Evolutionary conservation across 2,329 filamentous ascomycete genomes (phyloP), one percentile per base, ranked within the genome.

Genomic region (Cladophialophora immunda): DNA sequence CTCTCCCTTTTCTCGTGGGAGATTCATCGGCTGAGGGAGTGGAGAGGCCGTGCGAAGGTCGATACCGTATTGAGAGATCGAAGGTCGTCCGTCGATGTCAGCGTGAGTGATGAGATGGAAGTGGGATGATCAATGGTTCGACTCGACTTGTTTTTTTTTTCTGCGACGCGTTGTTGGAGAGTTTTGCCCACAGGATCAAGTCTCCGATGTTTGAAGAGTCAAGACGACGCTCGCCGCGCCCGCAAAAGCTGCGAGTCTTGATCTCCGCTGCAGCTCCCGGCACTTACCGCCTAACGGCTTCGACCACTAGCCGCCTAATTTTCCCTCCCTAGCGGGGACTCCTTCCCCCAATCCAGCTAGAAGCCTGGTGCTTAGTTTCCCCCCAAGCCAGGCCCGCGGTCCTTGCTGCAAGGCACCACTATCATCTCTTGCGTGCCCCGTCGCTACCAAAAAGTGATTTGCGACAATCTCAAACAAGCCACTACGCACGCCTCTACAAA

Each of bases 11-110:
- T 61, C 59, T 63, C 47, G 29, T 47, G 59, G 30, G 64, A 66
- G 34, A 68, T 47, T 65, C 68, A 65, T 65, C 50, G 58, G 65
- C 62, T 57, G 63, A 27, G 19, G 45, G 32, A 41, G 57, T 54
- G 50, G 25, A 54, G n/a, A n/a, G 22, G 0, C n/a, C 22, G 50
- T 17, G 22, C 29, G 17, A 29, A 54, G 50, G 29, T 29, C 50
- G 50, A 55, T 30, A 30, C 27, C 52, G 11, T 13, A 13, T 32
- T 5, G 52, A 30, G 36, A 19, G 29, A 15, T 38, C 27, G 9
- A 59, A 34, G 11, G 15, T 30, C 1, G 17, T 30, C 27, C 29
- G 7, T 19, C 25, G 27, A 8, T n/a, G 9, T 19, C 25, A 7
- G 19, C 27, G 19, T 38, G 9, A 29, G 9, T 25, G 22, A 5